Evolutionary conservation across 495 filamentous ascomycete species (phyloP), one percentile per base, ranked within the genome.

Genomic region (Penicillium turbatum): DNA sequence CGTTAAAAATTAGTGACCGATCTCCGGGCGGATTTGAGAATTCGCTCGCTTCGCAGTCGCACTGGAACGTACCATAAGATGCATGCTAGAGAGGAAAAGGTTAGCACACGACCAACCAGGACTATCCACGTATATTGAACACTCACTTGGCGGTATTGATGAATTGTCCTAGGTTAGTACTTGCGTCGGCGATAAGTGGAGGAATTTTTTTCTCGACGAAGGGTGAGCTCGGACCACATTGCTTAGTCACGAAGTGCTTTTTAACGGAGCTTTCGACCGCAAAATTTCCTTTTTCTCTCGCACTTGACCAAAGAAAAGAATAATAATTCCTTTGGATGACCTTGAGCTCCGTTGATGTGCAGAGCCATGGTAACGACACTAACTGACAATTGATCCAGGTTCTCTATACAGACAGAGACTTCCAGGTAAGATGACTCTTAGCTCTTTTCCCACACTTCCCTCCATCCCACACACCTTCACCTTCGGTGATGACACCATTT

Each of bases 51-150:
- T 32, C 21, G 48, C 15, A 15, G 24, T 53, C 30, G 42, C 31
- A 27, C 40, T 53, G 15, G 13, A 37, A 69, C 66, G 38, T 72
- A 72, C 70, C 70, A 80, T 80, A 65, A 80, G 76, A 80, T 80
- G 77, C 77, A 80, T 80, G 45, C 68, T 78, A 48, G 15, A 29
- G 17, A 29, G 7, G 37, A 29, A 11, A 24, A 59, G 30, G 45
- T 73, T 26, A 70, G 65, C 40, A 58, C 6, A 38, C 26, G 3
- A 32, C 16, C 32, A 16, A 29, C 1, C 19, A 34, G n/a, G 1
- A 27, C 7, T 6, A 43, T 1, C 27, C 26, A 31, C 5, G 6
- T 19, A 21, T 6, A 43, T 36, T 21, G 35, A 12, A 9, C 16
- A 67, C 69, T 68, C 47, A 74, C 69, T 71, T 74, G 66, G 57